Evolutionary conservation across 306 rosid genomes (phyloP).

Genomic region (Quercus dentata): DNA sequence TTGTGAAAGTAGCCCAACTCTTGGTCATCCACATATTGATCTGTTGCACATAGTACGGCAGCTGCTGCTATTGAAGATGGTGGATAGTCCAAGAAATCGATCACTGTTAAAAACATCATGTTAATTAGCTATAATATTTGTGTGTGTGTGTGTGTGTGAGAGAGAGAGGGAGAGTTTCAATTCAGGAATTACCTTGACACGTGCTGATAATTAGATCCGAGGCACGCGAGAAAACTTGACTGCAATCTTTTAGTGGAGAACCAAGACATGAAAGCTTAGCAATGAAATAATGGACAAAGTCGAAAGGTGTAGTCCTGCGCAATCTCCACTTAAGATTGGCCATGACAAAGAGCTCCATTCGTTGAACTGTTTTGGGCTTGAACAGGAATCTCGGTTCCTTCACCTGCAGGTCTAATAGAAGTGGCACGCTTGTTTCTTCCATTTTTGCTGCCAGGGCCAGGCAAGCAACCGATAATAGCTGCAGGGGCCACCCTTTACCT

Average conservation of each 20-base stretch:
- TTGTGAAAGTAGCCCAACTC: constrained; percentile 21
- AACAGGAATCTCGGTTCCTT: constrained; percentile 32
- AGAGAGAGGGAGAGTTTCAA: background rate
- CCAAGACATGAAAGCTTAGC: constrained; percentile 26
- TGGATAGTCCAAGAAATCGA: constrained; percentile 36
- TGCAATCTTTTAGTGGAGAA: constrained; percentile 2
- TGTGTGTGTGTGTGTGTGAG: background rate
- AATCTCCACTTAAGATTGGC: constrained; percentile 44
- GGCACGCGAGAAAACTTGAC: constrained; percentile 20
- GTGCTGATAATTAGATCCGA: constrained; percentile 32
- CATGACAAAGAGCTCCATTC: constrained; percentile 49
- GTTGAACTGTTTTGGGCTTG: constrained; percentile 44
- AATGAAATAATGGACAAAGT: constrained; percentile 33
- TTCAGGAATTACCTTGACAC: constrained; percentile 23
- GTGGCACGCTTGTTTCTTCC: constrained; percentile 46
- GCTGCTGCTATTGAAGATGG: constrained; percentile 47
- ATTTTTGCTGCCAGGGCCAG: constrained; percentile 48
- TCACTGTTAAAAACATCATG: constrained; percentile 5
- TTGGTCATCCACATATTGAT: constrained; percentile 20
- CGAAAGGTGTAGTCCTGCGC: constrained; percentile 38
- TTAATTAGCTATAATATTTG: background rate
- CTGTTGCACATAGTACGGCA: constrained; percentile 32
- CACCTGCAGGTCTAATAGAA: constrained; percentile 37
- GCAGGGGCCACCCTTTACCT: constrained; percentile 38
- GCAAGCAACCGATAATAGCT: constrained; percentile 47